Base-by-base conservation (phyloP, 352 stramenopile genomes). In the Phytophthora fragariaefolia region DNA sequence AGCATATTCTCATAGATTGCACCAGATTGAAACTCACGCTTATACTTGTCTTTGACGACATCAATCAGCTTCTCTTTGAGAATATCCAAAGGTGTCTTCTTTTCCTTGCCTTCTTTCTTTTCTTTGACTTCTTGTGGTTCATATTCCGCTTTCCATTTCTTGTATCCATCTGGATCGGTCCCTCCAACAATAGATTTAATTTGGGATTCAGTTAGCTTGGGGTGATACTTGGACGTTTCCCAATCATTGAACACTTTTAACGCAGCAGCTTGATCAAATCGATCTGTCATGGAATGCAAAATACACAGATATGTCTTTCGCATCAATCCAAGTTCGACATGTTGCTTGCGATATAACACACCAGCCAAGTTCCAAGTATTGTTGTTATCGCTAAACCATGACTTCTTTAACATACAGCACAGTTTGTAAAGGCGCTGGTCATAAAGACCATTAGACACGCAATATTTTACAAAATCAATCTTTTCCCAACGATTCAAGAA, bases 61-160 rank as follows among this genome's bases (percentile, higher is more conserved):
- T 49, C 4, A 49, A 49, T 30, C 42, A 49, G 43, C 43, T 49
- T 49, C 22, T 49, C 18, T 49, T 49, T 49, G 42, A 28, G 22
- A 49, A 49, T 49, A 26, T 49, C n/a, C 18, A 28, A 49, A 49
- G 20, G 42, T 4, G 42, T 49, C 20, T 45, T 45, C 36, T 22
- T 45, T 45, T 45, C 42, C 18, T 49, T 49, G 42, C 22, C 42
- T 28, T 49, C 42, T 38, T 38, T 49, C 36, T 45, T 49, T 49
- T 49, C 42, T 28, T 49, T 49, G 22, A 28, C 20, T 28, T 49
- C 42, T 28, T 49, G 13, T 49, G 42, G 42, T 20, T 49, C 42
- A 49, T 49, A 49, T 17, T 49, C 42, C 10, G n/a, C 42, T 28
- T 49, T 49, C 42, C 42, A 49, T 28, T 49, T 7, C 13, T 28